Evolutionary conservation across 2,329 filamentous ascomycete species (phyloP), one percentile per base, ranked within the genome.

Genomic region (Cordyceps fumosorosea): DNA sequence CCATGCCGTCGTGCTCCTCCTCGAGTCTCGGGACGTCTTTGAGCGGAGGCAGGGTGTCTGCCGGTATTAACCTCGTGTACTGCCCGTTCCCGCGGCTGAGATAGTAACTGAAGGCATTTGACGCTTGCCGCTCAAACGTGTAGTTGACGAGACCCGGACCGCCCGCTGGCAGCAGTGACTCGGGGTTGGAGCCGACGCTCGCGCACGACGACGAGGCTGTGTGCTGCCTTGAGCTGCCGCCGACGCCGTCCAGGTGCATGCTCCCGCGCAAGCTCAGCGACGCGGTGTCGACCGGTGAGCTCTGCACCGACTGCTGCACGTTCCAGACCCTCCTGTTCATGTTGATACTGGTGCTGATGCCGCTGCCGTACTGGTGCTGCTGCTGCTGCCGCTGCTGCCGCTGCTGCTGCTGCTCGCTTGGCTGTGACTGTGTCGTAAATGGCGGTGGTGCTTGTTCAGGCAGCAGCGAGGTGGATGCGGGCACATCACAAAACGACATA

Each of bases 1-100:
- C 70, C 77, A 84, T 78, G 14, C 79, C 78, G 7, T 67, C 65
- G 24, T 70, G 70, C 42, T 69, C 71, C 11, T 68, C 62, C 69
- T 83, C 76, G 1, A 73, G 60, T 1, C 75, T 67, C 1, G 80
- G 78, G 5, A 86, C 72, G 51, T 78, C 77, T 6, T 71, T 66
- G 40, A 80, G 67, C 3, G 73, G 69, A 0, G 78, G 80, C 12
- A 86, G 71, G 72, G 78, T 74, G 64, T 87, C 84, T 0, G 80
- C 83, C 0, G 82, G 82, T 16, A 86, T 74, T 0, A 87, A 77
- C 3, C 80, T 76, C 5, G 84, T 85, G 63, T 78, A 81, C 53
- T 75, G 72, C 3, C 84, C 84, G 63, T 84, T 78, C 10, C 79
- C 79, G 7, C 84, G 77, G 57, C 81, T 77, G 58, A 81, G 78